Evolutionary conservation across 78 protist species (phyloP).

Genomic region (Pigoraptor vietnamica): DNA sequence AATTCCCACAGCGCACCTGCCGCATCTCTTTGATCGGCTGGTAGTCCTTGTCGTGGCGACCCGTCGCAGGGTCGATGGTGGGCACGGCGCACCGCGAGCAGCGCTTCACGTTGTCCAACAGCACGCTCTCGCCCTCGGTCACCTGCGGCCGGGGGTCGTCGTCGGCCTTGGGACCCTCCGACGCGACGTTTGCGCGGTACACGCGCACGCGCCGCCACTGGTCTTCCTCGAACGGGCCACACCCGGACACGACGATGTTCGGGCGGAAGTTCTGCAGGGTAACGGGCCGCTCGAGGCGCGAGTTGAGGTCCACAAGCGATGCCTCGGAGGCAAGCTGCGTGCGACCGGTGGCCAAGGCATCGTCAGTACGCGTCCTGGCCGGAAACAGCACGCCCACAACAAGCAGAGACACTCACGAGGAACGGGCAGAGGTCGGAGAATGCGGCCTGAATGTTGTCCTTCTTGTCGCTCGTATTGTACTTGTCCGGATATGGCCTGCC

Average conservation of each 20-base stretch:
- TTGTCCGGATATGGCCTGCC: background rate
- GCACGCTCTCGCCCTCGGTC: no score
- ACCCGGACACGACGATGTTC: slow-evolving; percentile 3
- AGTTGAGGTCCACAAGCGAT: background rate
- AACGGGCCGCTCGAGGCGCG: no score
- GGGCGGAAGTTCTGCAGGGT: background rate
- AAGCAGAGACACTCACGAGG: background rate
- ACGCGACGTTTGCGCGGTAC: background rate
- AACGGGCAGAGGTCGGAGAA: background rate
- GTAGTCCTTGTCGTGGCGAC: background rate
- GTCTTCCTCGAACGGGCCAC: background rate
- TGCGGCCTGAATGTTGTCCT: background rate
- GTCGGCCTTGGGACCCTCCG: no score
- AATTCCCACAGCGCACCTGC: no score
- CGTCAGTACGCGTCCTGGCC: no score
- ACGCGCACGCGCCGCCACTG: background rate
- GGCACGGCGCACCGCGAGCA: slow-evolving; percentile 19
- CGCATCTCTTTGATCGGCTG: slow-evolving; percentile 15
- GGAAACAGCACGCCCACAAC: no score
- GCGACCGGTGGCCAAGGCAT: no score
- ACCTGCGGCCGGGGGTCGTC: background rate
- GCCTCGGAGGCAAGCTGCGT: background rate
- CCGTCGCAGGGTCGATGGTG: slow-evolving; percentile 14
- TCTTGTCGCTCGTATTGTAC: background rate
- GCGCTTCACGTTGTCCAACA: slow-evolving; percentile 6